phyloP scores from a whole-genome alignment of 306 rosid genomes.

The Lathyrus sativus region DNA sequence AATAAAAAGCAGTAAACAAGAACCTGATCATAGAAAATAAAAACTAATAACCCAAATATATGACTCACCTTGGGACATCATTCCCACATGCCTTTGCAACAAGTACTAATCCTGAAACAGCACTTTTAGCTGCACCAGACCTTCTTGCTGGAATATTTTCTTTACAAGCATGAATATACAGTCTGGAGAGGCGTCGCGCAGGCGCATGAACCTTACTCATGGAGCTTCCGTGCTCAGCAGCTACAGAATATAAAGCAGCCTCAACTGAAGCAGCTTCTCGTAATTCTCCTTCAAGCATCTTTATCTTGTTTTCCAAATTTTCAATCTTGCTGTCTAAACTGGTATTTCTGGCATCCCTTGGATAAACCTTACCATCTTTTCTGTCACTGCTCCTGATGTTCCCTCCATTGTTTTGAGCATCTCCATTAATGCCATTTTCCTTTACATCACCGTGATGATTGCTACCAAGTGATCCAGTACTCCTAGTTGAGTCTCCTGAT shows the following conservation, averaged over 20 bases:
- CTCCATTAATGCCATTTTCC: constrained; percentile 54
- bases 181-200: constrained; percentile 91
- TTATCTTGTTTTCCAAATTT: constrained; percentile 73
- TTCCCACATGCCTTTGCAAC: constrained; percentile 98
- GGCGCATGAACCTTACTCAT: constrained; percentile 97
- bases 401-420: constrained; percentile 50
- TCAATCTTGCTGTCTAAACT: constrained; percentile 68
- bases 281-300: constrained; percentile 91
- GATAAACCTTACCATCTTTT: constrained; percentile 74
- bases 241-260: constrained; percentile 88
- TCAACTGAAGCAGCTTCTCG: constrained; percentile 92
- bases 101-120: constrained; percentile 88
- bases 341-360: constrained; percentile 65
- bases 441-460: constrained; percentile 50
- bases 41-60: constrained; percentile 16
- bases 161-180: constrained; percentile 85
- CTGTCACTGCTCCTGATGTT: constrained; percentile 53
- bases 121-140: constrained; percentile 85
- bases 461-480: constrained; percentile 44
- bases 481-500: constrained; percentile 55
- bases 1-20: constrained; percentile 30
- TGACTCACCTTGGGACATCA: constrained; percentile 85
- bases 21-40: constrained; percentile 20
- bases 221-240: constrained; percentile 99
- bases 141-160: constrained; percentile 63